Evolutionary conservation across 345 rosid genomes (phyloP).

Genomic region (Pugionium dolabratum): DNA sequence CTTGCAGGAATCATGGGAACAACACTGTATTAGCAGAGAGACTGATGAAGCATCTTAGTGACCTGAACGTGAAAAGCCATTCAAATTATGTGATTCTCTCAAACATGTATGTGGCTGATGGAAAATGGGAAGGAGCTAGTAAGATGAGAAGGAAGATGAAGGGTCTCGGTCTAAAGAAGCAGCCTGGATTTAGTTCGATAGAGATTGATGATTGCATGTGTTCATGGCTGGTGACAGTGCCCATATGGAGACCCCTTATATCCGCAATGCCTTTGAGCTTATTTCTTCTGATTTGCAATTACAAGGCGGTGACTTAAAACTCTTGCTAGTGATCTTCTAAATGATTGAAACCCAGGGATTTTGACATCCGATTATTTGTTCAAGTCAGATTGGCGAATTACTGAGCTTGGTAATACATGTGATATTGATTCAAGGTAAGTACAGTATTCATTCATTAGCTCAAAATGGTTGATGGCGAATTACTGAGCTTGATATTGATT

Average conservation of each 20-base stretch:
- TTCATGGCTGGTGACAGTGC: constrained; percentile 69
- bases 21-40: constrained; percentile 59
- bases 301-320: constrained; percentile 43
- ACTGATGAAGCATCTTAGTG: constrained; percentile 47
- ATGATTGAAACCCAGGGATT: constrained; percentile 14
- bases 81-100: constrained; percentile 67
- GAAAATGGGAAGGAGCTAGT: constrained; percentile 76
- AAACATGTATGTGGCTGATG: constrained; percentile 67
- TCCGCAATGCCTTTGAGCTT: constrained; percentile 53
- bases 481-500: too few species aligned
- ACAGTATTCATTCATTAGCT: neutral
- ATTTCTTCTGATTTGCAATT: constrained; percentile 46
- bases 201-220: constrained; percentile 66
- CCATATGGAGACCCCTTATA: constrained; percentile 46
- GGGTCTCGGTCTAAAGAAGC: constrained; percentile 62
- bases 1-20: constrained; percentile 59
- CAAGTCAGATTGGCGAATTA: neutral
- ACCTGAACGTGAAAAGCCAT: constrained; percentile 52
- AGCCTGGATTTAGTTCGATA: constrained; percentile 69
- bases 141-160: constrained; percentile 50
- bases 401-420: neutral
- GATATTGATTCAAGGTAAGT: too few species aligned
- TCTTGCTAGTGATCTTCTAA: constrained; percentile 5
- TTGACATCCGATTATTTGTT: constrained; percentile 2
- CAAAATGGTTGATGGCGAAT: too few species aligned